Conservation (phyloP, 1,284 basidiomycete species). For the Ceratobasidium sp. region DNA sequence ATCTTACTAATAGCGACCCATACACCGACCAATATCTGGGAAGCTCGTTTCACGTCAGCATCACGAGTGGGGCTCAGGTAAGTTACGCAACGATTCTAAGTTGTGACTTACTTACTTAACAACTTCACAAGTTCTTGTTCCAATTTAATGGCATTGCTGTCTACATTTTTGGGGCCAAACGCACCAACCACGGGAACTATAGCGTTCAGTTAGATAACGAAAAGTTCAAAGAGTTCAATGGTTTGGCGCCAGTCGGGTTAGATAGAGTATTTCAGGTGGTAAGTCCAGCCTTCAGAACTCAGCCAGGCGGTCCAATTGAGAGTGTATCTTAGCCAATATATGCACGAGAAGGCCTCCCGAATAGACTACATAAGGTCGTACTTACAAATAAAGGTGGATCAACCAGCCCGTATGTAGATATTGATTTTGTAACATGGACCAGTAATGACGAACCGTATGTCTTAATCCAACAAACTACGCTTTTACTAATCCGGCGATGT, state of each 20-base stretch:
- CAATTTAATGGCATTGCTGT: constrained; percentile 31
- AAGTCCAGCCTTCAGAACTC: not conserved
- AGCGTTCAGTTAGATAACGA: constrained; percentile 20
- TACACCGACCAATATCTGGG: constrained; percentile 25
- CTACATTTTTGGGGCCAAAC: constrained; percentile 42
- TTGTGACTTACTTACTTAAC: not conserved
- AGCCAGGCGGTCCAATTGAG: not conserved
- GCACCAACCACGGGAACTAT: constrained; percentile 23
- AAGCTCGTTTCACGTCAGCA: constrained; percentile 7
- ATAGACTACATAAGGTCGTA: constrained; percentile 16
- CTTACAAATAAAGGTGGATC: constrained; percentile 7
- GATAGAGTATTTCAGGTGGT: constrained; percentile 34
- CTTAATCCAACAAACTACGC: not conserved
- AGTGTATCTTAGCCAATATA: not conserved
- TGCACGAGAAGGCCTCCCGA: not conserved
- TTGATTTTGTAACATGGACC: constrained; percentile 37
- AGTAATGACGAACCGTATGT: constrained; percentile 27
- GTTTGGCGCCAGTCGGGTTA: constrained; percentile 21
- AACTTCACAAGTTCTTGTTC: not conserved
- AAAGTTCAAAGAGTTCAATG: constrained; percentile 10
- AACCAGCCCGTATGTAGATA: constrained; percentile 12
- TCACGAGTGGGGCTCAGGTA: constrained; percentile 21
- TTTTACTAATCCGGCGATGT: not conserved
- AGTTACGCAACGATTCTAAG: not conserved
- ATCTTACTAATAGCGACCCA: not conserved